Base-by-base conservation (phyloP, 192 early-diverging fungal genomes). In the Jimgerdemannia flammicorona region DNA sequence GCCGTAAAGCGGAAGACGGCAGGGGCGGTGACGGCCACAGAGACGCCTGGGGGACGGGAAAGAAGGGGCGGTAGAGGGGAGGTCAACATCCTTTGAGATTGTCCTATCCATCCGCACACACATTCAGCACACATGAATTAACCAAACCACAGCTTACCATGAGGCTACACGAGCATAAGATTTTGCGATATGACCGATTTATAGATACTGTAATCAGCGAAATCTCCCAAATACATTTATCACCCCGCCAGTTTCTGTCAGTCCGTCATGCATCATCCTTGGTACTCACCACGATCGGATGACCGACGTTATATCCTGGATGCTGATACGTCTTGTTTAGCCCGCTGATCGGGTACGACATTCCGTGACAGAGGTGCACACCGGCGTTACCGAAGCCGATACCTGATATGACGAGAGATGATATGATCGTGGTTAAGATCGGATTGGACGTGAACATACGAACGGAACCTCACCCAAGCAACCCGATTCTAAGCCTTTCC, bases 351-450 rank as follows among this genome's bases (percentile, higher is more conserved):
- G 94, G 93, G 72, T 95, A 95, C 81, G 85, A 88, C 84, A 94
- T 89, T n/a, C 92, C 89, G 74, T 91, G 90, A 83, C 93, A 93
- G 74, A 97, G 85, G 82, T 97, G 95, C 19, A 97, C 95, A 67
- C 95, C 95, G 40, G 92, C 93, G 74, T 94, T 94, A 49, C 93
- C 93, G 77, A 95, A 95, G 63, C 93, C 93, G 71, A 93, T 95
- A 64, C 73, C 66, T 74, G 18, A 29, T 29, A 29, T 29, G 29
- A 29, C 29, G 29, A 29, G 29, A 65, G 17, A 65, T 18, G 17
- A 65, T 65, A 65, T 65, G 19, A 1, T 29, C 29, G 29, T 29
- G 29, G 1, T 29, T 29, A 29, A 29, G 29, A 29, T 29, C 29
- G 29, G 29, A 29, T 29, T 29, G 29, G 29, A 29, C 29, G 29